Evolutionary conservation across 2,329 filamentous ascomycete genomes (phyloP).

Genomic region (Penicillium sp.): DNA sequence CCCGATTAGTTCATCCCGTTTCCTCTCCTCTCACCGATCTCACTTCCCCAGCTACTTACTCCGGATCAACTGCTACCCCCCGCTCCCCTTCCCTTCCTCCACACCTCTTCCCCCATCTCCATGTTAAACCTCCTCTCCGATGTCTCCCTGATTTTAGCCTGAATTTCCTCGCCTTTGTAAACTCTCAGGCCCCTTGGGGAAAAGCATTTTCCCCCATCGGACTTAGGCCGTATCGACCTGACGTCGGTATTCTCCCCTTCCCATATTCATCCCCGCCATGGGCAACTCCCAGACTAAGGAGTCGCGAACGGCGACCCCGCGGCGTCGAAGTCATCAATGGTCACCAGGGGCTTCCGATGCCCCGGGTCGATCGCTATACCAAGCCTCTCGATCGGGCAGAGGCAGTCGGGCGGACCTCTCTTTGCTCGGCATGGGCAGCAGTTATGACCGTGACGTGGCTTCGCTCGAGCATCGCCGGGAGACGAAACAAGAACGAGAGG

Average conservation of each 20-base stretch:
- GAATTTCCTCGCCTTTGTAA: neutral
- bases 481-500: constrained; percentile 86
- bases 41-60: constrained; percentile 24
- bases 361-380: constrained; percentile 27
- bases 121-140: neutral
- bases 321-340: constrained; percentile 30
- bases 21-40: constrained; percentile 13
- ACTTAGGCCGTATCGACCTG: constrained; percentile 1
- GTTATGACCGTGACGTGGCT: constrained; percentile 47
- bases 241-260: constrained; percentile 1
- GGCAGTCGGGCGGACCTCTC: constrained; percentile 56
- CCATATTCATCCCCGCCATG: constrained; percentile 28
- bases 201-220: neutral
- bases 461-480: constrained; percentile 63
- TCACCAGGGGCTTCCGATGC: constrained; percentile 28
- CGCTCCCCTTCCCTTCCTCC: constrained; percentile 3
- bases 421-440: constrained; percentile 52
- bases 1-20: constrained; percentile 7
- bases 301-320: constrained; percentile 32
- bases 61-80: constrained; percentile 6
- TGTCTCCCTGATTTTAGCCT: constrained; percentile 6
- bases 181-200: neutral
- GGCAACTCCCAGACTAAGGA: constrained; percentile 47
- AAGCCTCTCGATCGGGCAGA: constrained; percentile 45
- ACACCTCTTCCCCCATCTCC: neutral